Conservation (phyloP, 306 rosid species). For the Sicyos baderoa region DNA sequence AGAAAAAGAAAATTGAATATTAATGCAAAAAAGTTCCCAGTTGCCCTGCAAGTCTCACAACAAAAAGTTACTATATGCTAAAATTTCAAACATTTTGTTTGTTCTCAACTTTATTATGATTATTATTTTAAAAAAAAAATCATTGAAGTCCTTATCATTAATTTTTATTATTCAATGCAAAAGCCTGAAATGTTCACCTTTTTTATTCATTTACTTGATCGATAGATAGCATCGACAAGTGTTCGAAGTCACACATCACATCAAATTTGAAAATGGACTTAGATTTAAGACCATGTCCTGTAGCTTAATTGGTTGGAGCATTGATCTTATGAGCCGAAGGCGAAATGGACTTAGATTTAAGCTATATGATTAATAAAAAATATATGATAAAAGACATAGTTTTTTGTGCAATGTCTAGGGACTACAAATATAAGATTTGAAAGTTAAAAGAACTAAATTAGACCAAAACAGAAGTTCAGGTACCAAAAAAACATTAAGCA, state of each 20-base stretch:
- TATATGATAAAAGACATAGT: neutral
- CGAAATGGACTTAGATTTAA: neutral
- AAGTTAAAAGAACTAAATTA: neutral
- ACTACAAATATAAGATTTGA: neutral
- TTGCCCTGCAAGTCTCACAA: neutral
- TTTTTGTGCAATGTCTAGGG: neutral
- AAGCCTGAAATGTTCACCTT: neutral
- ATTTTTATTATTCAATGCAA: neutral
- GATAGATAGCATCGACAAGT: neutral
- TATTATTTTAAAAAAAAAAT: neutral
- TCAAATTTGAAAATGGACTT: neutral
- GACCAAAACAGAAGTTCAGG: neutral
- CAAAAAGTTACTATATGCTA: neutral
- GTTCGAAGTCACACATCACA: neutral
- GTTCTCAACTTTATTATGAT: neutral
- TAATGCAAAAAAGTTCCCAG: conserved; percentile 8
- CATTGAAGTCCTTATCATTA: neutral
- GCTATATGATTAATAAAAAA: neutral
- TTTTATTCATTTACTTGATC: neutral
- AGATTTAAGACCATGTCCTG: neutral
- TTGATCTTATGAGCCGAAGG: too few species aligned
- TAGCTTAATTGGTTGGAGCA: too few species aligned
- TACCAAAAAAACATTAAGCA: neutral
- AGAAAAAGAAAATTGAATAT: neutral
- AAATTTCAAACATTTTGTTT: neutral